A percentile compares a stretch with the other conserved stretches of the same genome.
Evolutionary conservation across 2,329 filamentous ascomycete species (phyloP).

Genomic region (Colletotrichum lindemuthianum): DNA sequence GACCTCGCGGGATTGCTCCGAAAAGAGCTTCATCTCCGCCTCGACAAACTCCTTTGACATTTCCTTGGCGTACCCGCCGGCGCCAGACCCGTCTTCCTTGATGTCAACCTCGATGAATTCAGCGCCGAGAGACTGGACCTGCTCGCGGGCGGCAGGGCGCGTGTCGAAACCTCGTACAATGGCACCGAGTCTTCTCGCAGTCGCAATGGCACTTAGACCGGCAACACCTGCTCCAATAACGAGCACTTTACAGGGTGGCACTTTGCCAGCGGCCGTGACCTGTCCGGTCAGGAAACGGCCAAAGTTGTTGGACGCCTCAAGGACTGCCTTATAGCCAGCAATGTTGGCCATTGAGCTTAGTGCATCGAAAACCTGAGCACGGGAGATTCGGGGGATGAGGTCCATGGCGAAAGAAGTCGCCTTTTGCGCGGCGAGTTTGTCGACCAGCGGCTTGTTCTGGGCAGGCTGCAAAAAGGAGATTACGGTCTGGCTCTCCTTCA

Average conservation of each 20-base stretch:
- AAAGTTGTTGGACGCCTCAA: conserved; percentile 90
- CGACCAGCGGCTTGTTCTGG: conserved; percentile 80
- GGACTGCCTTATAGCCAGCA: conserved; percentile 89
- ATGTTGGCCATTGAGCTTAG: conserved; percentile 95
- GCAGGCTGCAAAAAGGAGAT: conserved; percentile 86
- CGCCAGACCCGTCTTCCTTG: conserved; percentile 83
- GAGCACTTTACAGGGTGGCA: conserved; percentile 88
- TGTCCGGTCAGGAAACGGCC: conserved; percentile 90
- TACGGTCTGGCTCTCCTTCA: conserved; percentile 77
- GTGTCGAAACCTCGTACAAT: conserved; percentile 93
- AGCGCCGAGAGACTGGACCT: conserved; percentile 89
- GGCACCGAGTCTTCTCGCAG: conserved; percentile 85
- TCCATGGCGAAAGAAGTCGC: conserved; percentile 91
- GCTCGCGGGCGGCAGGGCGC: conserved; percentile 85
- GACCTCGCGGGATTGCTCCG: conserved; percentile 86
- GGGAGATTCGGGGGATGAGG: conserved; percentile 88
- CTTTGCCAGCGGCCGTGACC: conserved; percentile 89
- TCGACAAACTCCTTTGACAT: conserved; percentile 96
- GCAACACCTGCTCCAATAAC: conserved; percentile 93
- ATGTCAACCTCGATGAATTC: conserved; percentile 91
- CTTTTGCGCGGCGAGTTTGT: conserved; percentile 75
- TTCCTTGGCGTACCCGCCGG: conserved; percentile 89
- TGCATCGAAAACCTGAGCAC: conserved; percentile 89
- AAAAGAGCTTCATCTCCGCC: conserved; percentile 92
- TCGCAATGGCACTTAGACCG: conserved; percentile 87